These are phyloP conservation scores for Grosmannia penicillata DNA, from an alignment of 2,329 filamentous ascomycete genomes.

Conservation along the genomic window DNA sequence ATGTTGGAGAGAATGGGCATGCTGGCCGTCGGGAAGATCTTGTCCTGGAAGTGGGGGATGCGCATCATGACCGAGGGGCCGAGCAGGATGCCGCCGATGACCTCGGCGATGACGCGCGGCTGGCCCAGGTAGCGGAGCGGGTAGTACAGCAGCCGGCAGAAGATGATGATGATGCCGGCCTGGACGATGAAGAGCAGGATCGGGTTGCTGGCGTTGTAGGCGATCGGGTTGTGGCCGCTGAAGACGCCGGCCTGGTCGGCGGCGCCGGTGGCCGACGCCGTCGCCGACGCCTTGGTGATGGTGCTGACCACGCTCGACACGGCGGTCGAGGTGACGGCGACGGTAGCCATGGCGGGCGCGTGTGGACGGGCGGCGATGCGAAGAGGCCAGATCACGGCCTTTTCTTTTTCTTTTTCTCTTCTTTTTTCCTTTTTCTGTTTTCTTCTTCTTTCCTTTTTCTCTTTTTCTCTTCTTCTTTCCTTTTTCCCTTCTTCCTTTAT, in stretches of 20 bases:
- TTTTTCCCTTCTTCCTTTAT: too few species aligned
- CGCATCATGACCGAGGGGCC: constrained; percentile 81
- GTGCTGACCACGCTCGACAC: constrained; percentile 7
- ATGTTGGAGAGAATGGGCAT: constrained; percentile 64
- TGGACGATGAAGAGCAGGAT: constrained; percentile 56
- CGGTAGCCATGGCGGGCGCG: constrained; percentile 15
- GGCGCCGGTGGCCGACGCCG: constrained; percentile 9
- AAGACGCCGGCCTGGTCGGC: constrained; percentile 36
- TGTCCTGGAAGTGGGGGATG: constrained; percentile 59
- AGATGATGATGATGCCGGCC: constrained; percentile 53
- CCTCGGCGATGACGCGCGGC: constrained; percentile 57
- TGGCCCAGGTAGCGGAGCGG: constrained; percentile 57
- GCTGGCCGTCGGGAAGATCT: constrained; percentile 64
- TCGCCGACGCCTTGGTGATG: constrained; percentile 17
- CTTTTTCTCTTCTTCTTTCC: too few species aligned
- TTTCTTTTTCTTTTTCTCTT: too few species aligned
- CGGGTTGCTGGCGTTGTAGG: constrained; percentile 48
- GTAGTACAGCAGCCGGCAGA: constrained; percentile 58
- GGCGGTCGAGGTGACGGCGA: constrained; percentile 8
- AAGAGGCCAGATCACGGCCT: too few species aligned
- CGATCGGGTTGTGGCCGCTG: constrained; percentile 46
- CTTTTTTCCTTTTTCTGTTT: too few species aligned
- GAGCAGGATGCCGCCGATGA: constrained; percentile 64
- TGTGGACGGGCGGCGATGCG: too few species aligned
- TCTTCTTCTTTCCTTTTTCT: too few species aligned